Percentiles rank a stretch among this genome's conserved stretches.
These are phyloP conservation scores for Orychophragmus violaceus DNA, from an alignment of 345 rosid species.

Conservation along the genomic window DNA sequence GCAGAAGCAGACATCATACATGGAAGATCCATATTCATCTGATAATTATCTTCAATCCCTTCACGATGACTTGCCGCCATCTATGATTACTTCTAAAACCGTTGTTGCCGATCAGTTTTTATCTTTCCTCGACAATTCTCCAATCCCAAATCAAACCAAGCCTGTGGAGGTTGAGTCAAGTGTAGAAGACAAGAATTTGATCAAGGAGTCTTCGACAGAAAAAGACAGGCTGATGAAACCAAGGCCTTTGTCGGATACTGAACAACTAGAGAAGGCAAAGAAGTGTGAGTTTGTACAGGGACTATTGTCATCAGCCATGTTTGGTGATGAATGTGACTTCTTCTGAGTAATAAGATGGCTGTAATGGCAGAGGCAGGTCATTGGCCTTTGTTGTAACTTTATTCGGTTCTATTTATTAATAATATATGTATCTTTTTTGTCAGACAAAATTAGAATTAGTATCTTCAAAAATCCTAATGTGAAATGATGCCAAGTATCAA, in stretches of 20 bases:
- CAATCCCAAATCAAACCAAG: conserved; percentile 16
- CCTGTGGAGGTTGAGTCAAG: conserved; percentile 3
- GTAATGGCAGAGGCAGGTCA: conserved; percentile 2
- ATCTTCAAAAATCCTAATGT: too few species aligned
- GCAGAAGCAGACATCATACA: conserved; percentile 9
- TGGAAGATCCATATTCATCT: conserved; percentile 19
- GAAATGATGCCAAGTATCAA: too few species aligned
- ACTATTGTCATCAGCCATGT: conserved; percentile 50
- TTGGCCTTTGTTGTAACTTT: conserved; percentile 10
- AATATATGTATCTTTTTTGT: not conserved
- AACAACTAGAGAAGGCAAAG: conserved; percentile 50
- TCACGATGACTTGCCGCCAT: not conserved
- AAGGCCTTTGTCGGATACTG: conserved; percentile 44
- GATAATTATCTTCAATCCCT: conserved; percentile 12
- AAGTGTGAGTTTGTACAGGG: conserved; percentile 63
- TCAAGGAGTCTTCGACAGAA: not conserved
- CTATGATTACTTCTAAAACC: not conserved
- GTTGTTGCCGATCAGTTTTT: conserved; percentile 1
- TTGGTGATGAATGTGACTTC: conserved; percentile 28
- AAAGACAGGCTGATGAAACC: not conserved
- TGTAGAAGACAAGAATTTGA: not conserved
- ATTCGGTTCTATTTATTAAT: conserved; percentile 4
- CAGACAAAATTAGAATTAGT: not conserved
- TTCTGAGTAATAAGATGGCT: conserved; percentile 13
- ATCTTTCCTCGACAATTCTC: conserved; percentile 19